Percentiles rank a stretch among this genome's conserved stretches.
phyloP scores from a whole-genome alignment of 176 grass and related monocot species.

The Tuctoria greenei region DNA sequence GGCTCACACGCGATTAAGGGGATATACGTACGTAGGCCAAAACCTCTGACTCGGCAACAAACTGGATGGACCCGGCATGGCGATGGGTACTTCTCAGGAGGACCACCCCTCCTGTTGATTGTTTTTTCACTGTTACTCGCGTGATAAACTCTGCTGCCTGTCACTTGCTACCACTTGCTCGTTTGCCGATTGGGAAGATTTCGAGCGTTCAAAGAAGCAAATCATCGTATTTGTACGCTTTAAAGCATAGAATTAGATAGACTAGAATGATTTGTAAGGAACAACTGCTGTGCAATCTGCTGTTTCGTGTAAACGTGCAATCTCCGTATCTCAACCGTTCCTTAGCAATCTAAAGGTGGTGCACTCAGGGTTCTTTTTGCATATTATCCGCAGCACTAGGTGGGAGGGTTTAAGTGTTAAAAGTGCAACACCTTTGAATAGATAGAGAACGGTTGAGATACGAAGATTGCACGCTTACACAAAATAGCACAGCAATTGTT shows the following conservation, averaged over 20 bases:
- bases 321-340: too few relatives aligned
- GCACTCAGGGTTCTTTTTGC: too few relatives aligned
- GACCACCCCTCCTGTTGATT: background rate
- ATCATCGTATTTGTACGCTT: background rate
- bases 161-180: background rate
- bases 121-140: background rate
- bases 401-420: too few relatives aligned
- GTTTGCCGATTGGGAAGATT: background rate
- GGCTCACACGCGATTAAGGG: background rate
- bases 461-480: too few relatives aligned
- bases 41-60: constrained; percentile 37
- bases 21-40: background rate
- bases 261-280: background rate
- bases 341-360: too few relatives aligned
- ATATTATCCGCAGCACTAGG: too few relatives aligned
- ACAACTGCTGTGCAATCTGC: too few relatives aligned
- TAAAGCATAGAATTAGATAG: background rate
- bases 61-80: constrained; percentile 32
- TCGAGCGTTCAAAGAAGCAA: background rate
- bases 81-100: background rate
- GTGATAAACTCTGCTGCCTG: background rate
- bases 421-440: too few relatives aligned
- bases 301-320: too few relatives aligned
- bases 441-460: too few relatives aligned
- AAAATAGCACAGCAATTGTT: too few relatives aligned